phyloP scores from a whole-genome alignment of 2,329 filamentous ascomycete species.

The Ascochyta koolunga region DNA sequence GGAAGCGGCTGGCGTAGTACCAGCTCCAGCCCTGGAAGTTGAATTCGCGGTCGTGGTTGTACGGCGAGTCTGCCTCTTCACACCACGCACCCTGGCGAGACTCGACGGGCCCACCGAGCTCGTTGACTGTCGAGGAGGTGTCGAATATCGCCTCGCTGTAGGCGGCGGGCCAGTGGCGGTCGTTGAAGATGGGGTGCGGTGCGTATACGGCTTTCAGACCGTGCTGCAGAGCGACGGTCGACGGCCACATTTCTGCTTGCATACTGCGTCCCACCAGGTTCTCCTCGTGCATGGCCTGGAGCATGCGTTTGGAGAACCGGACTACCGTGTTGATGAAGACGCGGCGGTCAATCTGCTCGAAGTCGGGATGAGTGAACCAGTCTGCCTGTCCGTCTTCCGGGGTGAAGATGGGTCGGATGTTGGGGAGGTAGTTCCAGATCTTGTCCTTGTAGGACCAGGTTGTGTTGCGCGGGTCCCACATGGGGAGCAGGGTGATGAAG shows the following conservation, averaged over 20 bases:
- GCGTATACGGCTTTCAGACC: constrained; percentile 91
- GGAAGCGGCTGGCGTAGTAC: constrained; percentile 89
- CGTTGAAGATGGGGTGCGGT: constrained; percentile 86
- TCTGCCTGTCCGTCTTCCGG: constrained; percentile 73
- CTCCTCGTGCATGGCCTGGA: constrained; percentile 89
- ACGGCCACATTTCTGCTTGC: constrained; percentile 97
- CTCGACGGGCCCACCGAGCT: constrained; percentile 57
- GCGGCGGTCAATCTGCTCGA: constrained; percentile 67
- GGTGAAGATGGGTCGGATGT: constrained; percentile 79
- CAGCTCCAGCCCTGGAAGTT: constrained; percentile 87
- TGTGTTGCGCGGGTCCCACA: constrained; percentile 88
- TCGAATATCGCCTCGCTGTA: constrained; percentile 84
- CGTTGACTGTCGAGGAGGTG: constrained; percentile 47
- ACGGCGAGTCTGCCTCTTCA: constrained; percentile 50
- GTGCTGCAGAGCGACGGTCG: constrained; percentile 85
- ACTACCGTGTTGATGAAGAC: constrained; percentile 88
- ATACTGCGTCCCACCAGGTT: constrained; percentile 87
- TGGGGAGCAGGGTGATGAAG: constrained; percentile 86
- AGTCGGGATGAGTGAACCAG: constrained; percentile 59
- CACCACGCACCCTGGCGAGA: constrained; percentile 62
- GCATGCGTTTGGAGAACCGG: constrained; percentile 78
- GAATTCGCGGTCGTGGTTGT: constrained; percentile 74
- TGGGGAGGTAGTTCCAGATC: constrained; percentile 57
- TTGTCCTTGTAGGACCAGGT: constrained; percentile 69
- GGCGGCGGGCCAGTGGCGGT: constrained; percentile 81